These are phyloP conservation scores for Colletotrichum navitas DNA, from an alignment of 2,329 filamentous ascomycete genomes.

Conservation along the genomic window DNA sequence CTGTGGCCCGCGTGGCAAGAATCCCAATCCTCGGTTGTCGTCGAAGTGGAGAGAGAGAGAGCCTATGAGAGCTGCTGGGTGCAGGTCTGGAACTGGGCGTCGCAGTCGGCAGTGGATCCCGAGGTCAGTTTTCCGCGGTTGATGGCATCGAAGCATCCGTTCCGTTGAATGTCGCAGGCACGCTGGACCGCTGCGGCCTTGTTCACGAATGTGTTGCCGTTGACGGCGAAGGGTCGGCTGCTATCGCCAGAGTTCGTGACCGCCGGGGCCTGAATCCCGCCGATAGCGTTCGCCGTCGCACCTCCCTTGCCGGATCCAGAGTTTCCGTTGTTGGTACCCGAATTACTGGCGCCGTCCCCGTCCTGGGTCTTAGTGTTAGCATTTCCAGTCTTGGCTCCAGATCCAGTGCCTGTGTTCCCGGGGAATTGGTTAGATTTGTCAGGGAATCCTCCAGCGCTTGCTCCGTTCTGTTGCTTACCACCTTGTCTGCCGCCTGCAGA, in stretches of 20 bases:
- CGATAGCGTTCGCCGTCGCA: conserved; percentile 56
- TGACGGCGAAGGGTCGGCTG: conserved; percentile 67
- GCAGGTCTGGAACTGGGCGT: conserved; percentile 64
- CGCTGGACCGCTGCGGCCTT: conserved; percentile 68
- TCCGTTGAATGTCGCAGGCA: conserved; percentile 74
- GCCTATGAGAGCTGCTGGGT: conserved; percentile 50
- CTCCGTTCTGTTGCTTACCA: conserved; percentile 29
- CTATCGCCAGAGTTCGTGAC: conserved; percentile 62
- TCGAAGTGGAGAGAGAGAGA: background rate
- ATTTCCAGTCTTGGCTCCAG: conserved; percentile 32
- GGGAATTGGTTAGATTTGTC: conserved; percentile 20
- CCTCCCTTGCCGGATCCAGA: conserved; percentile 46
- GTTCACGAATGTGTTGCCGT: conserved; percentile 70
- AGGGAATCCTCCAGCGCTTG: conserved; percentile 19
- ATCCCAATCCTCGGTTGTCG: conserved; percentile 16
- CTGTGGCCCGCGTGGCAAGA: conserved; percentile 6
- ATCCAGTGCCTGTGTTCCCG: conserved; percentile 36
- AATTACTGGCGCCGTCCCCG: conserved; percentile 38
- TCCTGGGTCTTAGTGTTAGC: conserved; percentile 35
- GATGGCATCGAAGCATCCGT: conserved; percentile 68
- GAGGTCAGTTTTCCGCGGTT: conserved; percentile 62
- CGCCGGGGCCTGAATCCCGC: conserved; percentile 64
- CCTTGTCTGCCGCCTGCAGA: conserved; percentile 11
- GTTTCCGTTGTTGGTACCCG: conserved; percentile 30
- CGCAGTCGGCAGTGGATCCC: conserved; percentile 64